Base-by-base conservation (phyloP, 73 alveolate species). In the Tetrahymena malaccensis region DNA sequence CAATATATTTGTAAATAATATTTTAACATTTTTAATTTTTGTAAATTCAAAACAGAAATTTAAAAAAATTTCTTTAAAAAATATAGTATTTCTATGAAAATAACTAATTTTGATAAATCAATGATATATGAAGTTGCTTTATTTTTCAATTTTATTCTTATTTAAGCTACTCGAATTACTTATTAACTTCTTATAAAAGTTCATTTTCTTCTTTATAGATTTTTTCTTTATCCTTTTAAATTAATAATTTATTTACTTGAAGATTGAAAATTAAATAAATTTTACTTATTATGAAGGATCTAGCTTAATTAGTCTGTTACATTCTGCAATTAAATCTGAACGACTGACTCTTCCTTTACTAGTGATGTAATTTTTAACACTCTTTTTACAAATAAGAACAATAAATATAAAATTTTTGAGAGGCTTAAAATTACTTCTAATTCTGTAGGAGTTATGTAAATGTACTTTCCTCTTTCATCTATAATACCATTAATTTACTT, bases 381-480 rank as follows among this genome's bases (percentile, higher is more conserved):
- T 84, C 96, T 94, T 40, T 85, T 38, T 12, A 83, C n/a, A 31
- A 17, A 38, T 22, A 25, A 4, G 25, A 70, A 70, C 4, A 27
- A 70, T 70, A 27, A 70, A 70, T 22, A 27, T 10, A 70, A 70
- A 25, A 70, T 10, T 70, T 70, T n/a, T 70, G 37, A 25, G 37
- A 25, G 34, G 1, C 10, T 55, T 4, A 25, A 95, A n/a, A 31
- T 37, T 96, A 96, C 95, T 31, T 97, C 98, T 40, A 94, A 93
- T 94, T 97, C 99, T 33, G 94, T 93, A 35, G 94, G 93, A 34
- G 97, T 97, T 21, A 97, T 94, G 83, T 97, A 96, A 83, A 97
- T 97, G 94, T 94, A 97, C 93, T 97, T 97, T n/a, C 99, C 99
- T 96, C 99, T 97, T 85, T 97, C 99, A 94, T 97, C 99, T 16